Evolutionary conservation across 2,329 filamentous ascomycete species (phyloP), one percentile per base, ranked within the genome.

Genomic region (Trichoderma aggressivum): DNA sequence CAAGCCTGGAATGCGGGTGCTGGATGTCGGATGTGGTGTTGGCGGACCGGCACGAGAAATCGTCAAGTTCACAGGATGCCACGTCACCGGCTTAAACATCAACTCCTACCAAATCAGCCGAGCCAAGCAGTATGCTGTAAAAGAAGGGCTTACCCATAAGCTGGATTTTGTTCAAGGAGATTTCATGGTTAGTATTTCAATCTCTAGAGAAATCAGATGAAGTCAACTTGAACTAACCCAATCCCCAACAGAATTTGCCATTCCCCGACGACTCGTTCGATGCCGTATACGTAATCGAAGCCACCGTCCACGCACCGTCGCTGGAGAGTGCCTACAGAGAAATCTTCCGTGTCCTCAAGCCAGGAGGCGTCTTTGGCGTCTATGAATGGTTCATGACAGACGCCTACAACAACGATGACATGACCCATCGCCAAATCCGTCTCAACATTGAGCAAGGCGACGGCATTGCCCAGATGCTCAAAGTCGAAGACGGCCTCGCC

Each of bases 301-400:
- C 96, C 3, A 99, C 96, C 3, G 93, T 97, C 64, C 96, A 99
- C 81, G 96, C 96, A 0, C 96, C 95, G 55, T 92, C 90, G 58
- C 89, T 98, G 8, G 92, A 94, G 78, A 94, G 93, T 72, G 94
- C 98, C 75, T 99, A 99, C 86, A 91, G 89, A 80, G 92, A 98
- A 82, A 98, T 98, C 78, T 94, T 91, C 88, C 92, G 93, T 61
- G 94, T 98, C 26, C 87, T 99, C 74, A 99, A 98, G 88, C 96
- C 96, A 24, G 96, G 96, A 72, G 95, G 96, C 81, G 86, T 94
- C 65, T 99, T 98, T 77, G 96, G 95, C 79, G 95, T 98, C 66
- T 99, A 98, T 84, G 96, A 99, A 83, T 98, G 96, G 96, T 87
- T 98, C 79, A 98, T 99, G 96, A 98, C 94, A 7, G 94, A 98